Base-by-base conservation (phyloP, 768 basidiomycete genomes). In the Suillus lakei region DNA sequence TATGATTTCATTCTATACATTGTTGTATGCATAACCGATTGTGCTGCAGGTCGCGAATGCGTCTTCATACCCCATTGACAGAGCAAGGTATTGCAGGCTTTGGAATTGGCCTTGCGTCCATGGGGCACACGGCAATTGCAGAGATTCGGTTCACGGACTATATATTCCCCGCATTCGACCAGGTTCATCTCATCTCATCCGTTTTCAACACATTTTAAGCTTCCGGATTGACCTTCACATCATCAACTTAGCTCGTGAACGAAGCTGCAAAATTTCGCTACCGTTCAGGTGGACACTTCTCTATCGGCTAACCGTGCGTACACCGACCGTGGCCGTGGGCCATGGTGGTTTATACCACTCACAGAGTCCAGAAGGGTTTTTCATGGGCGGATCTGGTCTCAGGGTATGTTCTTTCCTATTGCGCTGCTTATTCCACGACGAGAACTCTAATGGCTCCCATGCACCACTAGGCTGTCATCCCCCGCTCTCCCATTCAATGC, bases 311-410 rank as follows among this genome's bases (percentile, higher is more conserved):
- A 96, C 93, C 1, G 86, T 95, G 56, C 87, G 93, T 30, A 89
- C 91, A 38, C 95, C 95, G 2, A 91, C 92, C 10, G 96, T 96
- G 90, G 87, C 94, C 10, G 96, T 98, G 23, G 83, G 88, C 7
- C 96, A 98, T 73, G 96, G 96, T n/a, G 96, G 91, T 26, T 77
- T 96, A 64, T 98, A 98, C 73, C 96, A 98, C 72, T 96, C 94
- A 8, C 96, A 98, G 77, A 95, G 93, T 63, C 96, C 96, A 4
- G 96, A 98, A 77, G 95, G 92, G 1, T 98, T 90, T n/a, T 98
- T 98, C 76, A 85, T 97, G 82, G 95, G 91, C 41, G 95, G 93
- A 9, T 81, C 93, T 0, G 96, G 96, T 1, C 73, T 98, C 48
- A 98, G 98, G 84, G 95, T 92, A 64, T 16, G 66, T n/a, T n/a